phyloP scores from a whole-genome alignment of 495 filamentous ascomycete genomes.

The Coniosporium apollinis region DNA sequence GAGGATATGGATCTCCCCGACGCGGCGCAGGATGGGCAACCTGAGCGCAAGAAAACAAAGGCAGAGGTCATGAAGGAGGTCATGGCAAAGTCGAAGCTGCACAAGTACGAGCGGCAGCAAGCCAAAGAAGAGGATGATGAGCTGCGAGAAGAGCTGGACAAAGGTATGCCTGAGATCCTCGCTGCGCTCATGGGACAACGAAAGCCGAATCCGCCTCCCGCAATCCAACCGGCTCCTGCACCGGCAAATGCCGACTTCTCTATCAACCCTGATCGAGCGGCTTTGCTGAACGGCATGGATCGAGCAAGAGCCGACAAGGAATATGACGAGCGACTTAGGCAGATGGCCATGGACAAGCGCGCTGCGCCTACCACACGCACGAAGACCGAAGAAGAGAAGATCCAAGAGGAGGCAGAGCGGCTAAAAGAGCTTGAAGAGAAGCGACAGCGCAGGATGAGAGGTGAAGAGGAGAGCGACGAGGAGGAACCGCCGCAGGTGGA shows the following conservation, averaged over 20 bases:
- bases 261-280: conserved; percentile 44
- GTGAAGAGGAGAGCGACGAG: conserved; percentile 27
- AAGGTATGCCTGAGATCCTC: conserved; percentile 65
- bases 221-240: conserved; percentile 1
- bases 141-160: conserved; percentile 61
- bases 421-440: conserved; percentile 68
- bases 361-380: conserved; percentile 72
- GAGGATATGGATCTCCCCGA: conserved; percentile 22
- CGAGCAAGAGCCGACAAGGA: conserved; percentile 52
- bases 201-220: conserved; percentile 26
- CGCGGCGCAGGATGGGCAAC: conserved; percentile 31
- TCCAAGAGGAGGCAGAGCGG: conserved; percentile 51
- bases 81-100: conserved; percentile 87
- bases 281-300: conserved; percentile 42
- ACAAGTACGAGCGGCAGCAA: conserved; percentile 86
- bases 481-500: conserved; percentile 10
- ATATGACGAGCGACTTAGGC: conserved; percentile 67
- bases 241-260: conserved; percentile 2
- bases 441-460: conserved; percentile 55
- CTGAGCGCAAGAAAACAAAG: conserved; percentile 77
- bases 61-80: conserved; percentile 94
- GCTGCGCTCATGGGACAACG: conserved; percentile 40
- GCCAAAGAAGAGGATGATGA: conserved; percentile 90
- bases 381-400: conserved; percentile 81
- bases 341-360: conserved; percentile 66